Base-by-base conservation (phyloP, 164 flowering plant species). In the Amborella trichopoda region DNA sequence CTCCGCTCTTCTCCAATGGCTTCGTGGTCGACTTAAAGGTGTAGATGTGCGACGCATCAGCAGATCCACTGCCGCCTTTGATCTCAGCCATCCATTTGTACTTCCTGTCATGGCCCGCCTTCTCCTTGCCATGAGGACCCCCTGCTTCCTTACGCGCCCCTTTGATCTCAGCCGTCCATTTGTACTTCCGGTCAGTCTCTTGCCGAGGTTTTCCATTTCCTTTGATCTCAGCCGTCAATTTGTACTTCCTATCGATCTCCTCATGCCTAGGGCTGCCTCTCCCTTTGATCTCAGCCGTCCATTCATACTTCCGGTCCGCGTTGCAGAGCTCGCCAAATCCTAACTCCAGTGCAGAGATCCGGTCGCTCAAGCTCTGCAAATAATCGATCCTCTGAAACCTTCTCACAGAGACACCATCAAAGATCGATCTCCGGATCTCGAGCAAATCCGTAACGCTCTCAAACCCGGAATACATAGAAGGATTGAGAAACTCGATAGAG, bases 231-330 rank as follows among this genome's bases (percentile, higher is more conserved):
- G 81, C 62, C 28, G 46, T 49, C 83, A 66, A 72, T 20, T 67
- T 74, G 56, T 89, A 83, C 82, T 81, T 85, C 68, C 78, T 50
- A 23, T 72, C 77, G 1, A 58, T 20, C 9, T 72, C 74, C 17
- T 63, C 42, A 48, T 60, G 59, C 57, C 46, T 75, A n/a, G n/a
- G n/a, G n/a, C 49, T 39, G 44, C 23, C 32, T 40, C 60, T 33
- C 21, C 50, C 28, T 50, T 60, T 60, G 36, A 46, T 58, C 53
- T 45, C 66, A 13, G 66, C 40, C 48, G 61, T 66, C 72, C 70
- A 68, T 20, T 61, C 45, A 48, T 68, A 68, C 68, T 64, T 71
- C 28, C 5, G 48, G 59, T 48, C 60, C 38, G 49, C 59, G 2
- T 28, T 54, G 22, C 46, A 16, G 23, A 53, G 54, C 51, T 49